Evolutionary conservation across 1,139 yeast genomes (phyloP).

Genomic region (Tardiomyces depauwii): DNA sequence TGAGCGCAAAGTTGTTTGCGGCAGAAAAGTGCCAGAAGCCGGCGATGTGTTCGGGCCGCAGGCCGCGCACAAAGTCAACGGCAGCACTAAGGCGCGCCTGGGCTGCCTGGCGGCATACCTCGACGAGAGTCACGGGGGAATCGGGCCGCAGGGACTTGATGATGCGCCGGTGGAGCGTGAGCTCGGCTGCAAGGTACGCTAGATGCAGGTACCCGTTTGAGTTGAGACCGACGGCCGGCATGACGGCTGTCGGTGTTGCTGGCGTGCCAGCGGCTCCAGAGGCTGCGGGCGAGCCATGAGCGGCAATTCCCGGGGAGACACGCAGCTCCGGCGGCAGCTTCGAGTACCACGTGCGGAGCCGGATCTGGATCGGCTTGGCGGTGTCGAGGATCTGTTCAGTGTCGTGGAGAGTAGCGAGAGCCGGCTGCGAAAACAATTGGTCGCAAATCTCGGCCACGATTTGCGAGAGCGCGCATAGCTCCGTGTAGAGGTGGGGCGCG

Average conservation of each 20-base stretch:
- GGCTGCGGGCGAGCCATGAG: conserved; percentile 49
- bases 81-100: conserved; percentile 70
- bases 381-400: conserved; percentile 55
- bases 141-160: conserved; percentile 34
- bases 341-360: conserved; percentile 75
- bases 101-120: conserved; percentile 78
- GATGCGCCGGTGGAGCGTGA: conserved; percentile 72
- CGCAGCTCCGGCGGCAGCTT: conserved; percentile 60
- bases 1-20: conserved; percentile 62
- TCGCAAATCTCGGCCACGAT: conserved; percentile 64
- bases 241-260: conserved; percentile 5
- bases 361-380: conserved; percentile 80
- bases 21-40: conserved; percentile 86
- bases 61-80: conserved; percentile 62
- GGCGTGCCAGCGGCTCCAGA: background rate
- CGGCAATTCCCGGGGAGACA: conserved; percentile 49
- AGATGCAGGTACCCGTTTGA: conserved; percentile 64
- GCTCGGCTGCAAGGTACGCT: conserved; percentile 80
- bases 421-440: conserved; percentile 57
- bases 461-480: conserved; percentile 51
- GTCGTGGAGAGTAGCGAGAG: conserved; percentile 43
- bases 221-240: conserved; percentile 25
- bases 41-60: conserved; percentile 72
- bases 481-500: conserved; percentile 19
- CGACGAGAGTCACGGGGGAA: conserved; percentile 50